Percentiles rank a stretch among this genome's conserved stretches.
These are phyloP conservation scores for Geum urbanum DNA, from an alignment of 306 rosid genomes.

Conservation along the genomic window DNA sequence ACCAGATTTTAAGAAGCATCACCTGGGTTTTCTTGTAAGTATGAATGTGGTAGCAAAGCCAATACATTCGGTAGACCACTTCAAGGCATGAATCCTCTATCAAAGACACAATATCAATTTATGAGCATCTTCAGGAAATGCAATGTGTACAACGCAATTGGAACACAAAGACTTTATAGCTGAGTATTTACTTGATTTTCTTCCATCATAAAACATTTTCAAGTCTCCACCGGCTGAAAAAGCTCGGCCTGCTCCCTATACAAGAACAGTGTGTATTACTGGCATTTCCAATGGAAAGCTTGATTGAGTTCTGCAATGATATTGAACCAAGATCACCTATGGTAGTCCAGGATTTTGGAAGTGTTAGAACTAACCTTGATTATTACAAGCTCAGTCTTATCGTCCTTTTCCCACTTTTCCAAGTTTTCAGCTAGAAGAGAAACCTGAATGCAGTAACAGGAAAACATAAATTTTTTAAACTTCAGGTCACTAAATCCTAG, in stretches of 20 bases:
- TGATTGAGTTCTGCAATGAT: no score
- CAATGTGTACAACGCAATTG: neutral
- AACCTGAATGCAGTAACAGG: slow-evolving; percentile 44
- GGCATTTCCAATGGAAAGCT: neutral
- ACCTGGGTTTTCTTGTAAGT: slow-evolving; percentile 89
- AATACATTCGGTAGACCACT: slow-evolving; percentile 82
- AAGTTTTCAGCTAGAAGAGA: slow-evolving; percentile 63
- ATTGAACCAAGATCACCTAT: neutral
- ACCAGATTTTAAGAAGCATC: slow-evolving; percentile 11
- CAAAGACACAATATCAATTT: slow-evolving; percentile 29
- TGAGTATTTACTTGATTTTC: slow-evolving; percentile 47
- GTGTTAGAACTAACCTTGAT: slow-evolving; percentile 56
- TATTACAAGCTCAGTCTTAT: slow-evolving; percentile 62
- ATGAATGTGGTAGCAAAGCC: slow-evolving; percentile 90
- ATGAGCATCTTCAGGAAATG: slow-evolving; percentile 8
- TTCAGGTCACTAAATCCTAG: neutral
- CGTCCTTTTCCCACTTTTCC: slow-evolving; percentile 90
- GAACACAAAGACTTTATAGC: neutral
- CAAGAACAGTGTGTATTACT: slow-evolving; percentile 2
- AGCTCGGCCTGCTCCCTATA: slow-evolving; percentile 88
- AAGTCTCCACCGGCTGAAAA: slow-evolving; percentile 94
- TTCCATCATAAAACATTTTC: slow-evolving; percentile 81
- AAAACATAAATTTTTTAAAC: neutral
- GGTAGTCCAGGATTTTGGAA: neutral
- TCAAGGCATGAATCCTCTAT: slow-evolving; percentile 88